These are phyloP conservation scores for Cajanus cajan DNA, from an alignment of 306 rosid genomes.

Conservation along the genomic window DNA sequence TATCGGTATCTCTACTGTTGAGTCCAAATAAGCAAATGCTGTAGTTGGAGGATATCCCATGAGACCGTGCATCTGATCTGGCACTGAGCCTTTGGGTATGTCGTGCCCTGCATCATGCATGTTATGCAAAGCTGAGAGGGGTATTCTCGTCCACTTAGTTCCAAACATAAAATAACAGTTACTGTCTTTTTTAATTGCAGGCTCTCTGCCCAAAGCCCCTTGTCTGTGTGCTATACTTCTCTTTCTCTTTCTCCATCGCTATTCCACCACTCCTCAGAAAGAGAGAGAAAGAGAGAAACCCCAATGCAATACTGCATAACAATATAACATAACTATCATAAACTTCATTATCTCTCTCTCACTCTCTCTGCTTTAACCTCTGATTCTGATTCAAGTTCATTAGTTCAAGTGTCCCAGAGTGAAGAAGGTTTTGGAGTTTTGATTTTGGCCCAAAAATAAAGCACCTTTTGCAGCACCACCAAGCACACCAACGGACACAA, in stretches of 20 bases:
- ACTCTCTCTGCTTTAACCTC: not conserved
- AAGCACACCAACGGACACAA: not conserved
- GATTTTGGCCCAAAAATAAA: conserved; percentile 8
- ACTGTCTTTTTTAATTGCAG: conserved; percentile 16
- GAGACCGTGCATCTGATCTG: conserved; percentile 18
- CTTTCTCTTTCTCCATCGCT: conserved; percentile 21
- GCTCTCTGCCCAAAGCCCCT: conserved; percentile 67
- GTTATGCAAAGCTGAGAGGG: not conserved
- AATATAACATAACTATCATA: not conserved
- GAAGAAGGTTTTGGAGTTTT: not conserved
- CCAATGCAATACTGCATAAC: not conserved
- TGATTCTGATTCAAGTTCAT: not conserved
- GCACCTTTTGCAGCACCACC: conserved; percentile 18
- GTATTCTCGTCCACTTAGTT: conserved; percentile 15
- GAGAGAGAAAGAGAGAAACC: not conserved
- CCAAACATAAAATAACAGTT: not conserved
- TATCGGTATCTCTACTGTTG: not conserved
- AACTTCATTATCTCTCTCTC: not conserved
- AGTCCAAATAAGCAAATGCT: not conserved
- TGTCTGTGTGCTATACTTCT: conserved; percentile 39
- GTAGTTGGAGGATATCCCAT: not conserved
- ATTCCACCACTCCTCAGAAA: conserved; percentile 20
- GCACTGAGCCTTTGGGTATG: conserved; percentile 21
- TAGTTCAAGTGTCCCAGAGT: not conserved
- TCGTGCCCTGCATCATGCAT: conserved; percentile 21